Conservation (phyloP, 805 yeast genomes). For the Scheffersomyces amazonensis region DNA sequence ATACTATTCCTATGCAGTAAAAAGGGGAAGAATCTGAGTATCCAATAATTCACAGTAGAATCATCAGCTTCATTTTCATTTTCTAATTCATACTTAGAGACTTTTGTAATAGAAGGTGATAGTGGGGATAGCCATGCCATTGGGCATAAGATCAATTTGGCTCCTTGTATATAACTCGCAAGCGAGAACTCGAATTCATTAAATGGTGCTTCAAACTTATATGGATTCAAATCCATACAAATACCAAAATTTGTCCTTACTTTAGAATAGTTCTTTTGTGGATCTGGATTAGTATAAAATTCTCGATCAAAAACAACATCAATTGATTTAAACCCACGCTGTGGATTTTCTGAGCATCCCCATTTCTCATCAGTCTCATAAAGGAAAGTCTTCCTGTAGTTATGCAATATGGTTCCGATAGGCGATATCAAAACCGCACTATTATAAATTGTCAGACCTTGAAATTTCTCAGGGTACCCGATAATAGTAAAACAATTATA, state of each 20-base stretch:
- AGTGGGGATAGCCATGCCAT: conserved; percentile 78
- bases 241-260: conserved; percentile 54
- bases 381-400: conserved; percentile 73
- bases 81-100: neutral
- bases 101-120: conserved; percentile 38
- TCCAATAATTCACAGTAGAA: conserved; percentile 69
- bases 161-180: conserved; percentile 44
- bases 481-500: conserved; percentile 65
- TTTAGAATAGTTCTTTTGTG: conserved; percentile 16
- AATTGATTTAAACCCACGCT: conserved; percentile 51
- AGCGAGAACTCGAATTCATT: conserved; percentile 66
- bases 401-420: conserved; percentile 53
- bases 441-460: conserved; percentile 49
- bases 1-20: conserved; percentile 33
- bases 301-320: conserved; percentile 28
- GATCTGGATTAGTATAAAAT: conserved; percentile 11
- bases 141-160: conserved; percentile 66
- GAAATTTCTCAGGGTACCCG: conserved; percentile 73
- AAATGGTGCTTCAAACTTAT: conserved; percentile 79
- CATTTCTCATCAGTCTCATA: conserved; percentile 77
- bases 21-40: conserved; percentile 65
- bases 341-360: conserved; percentile 73
- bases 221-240: conserved; percentile 93
- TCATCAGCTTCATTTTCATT: conserved; percentile 29
- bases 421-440: conserved; percentile 66